Evolutionary conservation across 108 stramenopile species (phyloP).

Genomic region (Fistulifera pelliculosa): DNA sequence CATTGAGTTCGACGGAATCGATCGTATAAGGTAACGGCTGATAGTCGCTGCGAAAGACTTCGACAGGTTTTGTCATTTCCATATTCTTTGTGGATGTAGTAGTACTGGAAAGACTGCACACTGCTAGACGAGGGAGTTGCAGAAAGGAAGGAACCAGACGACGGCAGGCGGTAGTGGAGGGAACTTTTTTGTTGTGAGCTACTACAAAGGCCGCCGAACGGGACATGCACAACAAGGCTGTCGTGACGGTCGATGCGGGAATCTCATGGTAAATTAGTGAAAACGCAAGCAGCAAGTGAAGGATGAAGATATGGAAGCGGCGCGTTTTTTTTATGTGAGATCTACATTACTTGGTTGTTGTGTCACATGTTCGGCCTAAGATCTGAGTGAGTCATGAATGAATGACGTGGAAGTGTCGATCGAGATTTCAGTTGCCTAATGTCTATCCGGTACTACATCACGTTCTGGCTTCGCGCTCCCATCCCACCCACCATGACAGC

Average conservation of each 20-base stretch:
- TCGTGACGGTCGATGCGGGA: background rate
- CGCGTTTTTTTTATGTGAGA: no score
- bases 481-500: no score
- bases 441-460: no score
- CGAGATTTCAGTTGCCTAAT: no score
- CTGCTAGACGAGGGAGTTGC: no score
- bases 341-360: no score
- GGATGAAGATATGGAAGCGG: background rate
- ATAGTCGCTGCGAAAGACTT: conserved; percentile 64
- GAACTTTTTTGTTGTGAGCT: background rate
- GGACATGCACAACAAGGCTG: background rate
- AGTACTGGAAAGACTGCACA: no score
- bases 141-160: background rate
- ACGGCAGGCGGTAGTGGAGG: background rate
- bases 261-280: conserved; percentile 1
- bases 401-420: background rate
- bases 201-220: background rate
- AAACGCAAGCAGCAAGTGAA: background rate
- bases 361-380: no score
- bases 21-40: conserved; percentile 47
- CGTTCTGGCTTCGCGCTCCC: no score
- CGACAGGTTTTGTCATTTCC: conserved; percentile 28
- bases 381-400: background rate
- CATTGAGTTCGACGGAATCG: conserved; percentile 50
- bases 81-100: no score